Percentiles rank a stretch among this genome's conserved stretches.
Evolutionary conservation across 306 rosid genomes (phyloP).

Genomic region (Cucurbita ficifolia): DNA sequence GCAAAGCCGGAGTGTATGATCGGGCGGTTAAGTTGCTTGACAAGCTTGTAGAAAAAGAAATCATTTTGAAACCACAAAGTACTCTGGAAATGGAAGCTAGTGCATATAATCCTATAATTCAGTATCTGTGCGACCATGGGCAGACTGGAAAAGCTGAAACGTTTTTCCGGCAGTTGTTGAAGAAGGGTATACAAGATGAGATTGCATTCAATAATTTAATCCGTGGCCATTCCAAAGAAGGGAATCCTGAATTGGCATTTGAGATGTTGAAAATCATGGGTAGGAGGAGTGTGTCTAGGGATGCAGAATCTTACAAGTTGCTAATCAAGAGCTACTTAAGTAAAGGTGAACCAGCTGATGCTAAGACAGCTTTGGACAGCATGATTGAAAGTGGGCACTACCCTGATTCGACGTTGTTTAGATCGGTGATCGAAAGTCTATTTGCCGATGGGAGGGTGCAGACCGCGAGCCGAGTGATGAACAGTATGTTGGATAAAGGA

Average conservation of each 20-base stretch:
- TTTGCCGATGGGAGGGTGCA: conserved; percentile 81
- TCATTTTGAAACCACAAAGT: conserved; percentile 49
- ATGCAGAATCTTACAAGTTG: conserved; percentile 49
- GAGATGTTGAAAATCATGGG: conserved; percentile 82
- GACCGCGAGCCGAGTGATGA: conserved; percentile 90
- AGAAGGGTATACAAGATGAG: conserved; percentile 64
- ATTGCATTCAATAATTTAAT: conserved; percentile 66
- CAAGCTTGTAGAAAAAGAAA: conserved; percentile 69
- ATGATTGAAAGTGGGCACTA: conserved; percentile 76
- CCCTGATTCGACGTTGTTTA: conserved; percentile 52
- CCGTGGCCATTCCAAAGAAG: conserved; percentile 75
- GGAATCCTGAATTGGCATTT: conserved; percentile 66
- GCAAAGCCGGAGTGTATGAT: conserved; percentile 53
- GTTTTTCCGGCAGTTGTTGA: conserved; percentile 70
- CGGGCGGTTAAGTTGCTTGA: conserved; percentile 59
- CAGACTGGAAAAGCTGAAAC: conserved; percentile 60
- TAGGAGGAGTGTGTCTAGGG: conserved; percentile 58
- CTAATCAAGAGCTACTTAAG: conserved; percentile 68
- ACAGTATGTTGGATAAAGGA: conserved; percentile 79
- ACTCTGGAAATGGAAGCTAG: conserved; percentile 51
- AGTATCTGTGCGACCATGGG: conserved; percentile 59
- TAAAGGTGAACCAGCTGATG: conserved; percentile 84
- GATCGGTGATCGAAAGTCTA: conserved; percentile 63
- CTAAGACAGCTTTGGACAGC: conserved; percentile 66
- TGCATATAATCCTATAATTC: conserved; percentile 65